phyloP scores from a whole-genome alignment of 129 eudicot genomes.

The Solidago caesia region DNA sequence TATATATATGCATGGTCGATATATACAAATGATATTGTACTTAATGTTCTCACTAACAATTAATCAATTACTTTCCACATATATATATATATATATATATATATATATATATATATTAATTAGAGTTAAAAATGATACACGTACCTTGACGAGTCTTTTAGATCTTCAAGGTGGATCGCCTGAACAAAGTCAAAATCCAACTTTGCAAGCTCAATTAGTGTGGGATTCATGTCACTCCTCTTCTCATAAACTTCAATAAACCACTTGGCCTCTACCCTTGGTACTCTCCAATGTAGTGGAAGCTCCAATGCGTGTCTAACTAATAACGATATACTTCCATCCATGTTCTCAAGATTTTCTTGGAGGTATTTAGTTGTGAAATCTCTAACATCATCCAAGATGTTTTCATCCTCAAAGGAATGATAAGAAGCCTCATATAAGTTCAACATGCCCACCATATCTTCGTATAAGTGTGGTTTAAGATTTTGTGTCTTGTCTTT shows the following conservation, averaged over 20 bases:
- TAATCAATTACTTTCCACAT: too few relatives aligned
- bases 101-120: too few relatives aligned
- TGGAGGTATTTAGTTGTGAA: slow-evolving; percentile 16
- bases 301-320: slow-evolving; percentile 29
- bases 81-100: too few relatives aligned
- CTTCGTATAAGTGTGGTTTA: neutral
- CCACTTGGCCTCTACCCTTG: slow-evolving; percentile 31
- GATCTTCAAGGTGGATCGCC: slow-evolving; percentile 29
- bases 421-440: slow-evolving; percentile 32
- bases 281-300: slow-evolving; percentile 30
- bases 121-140: neutral
- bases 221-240: slow-evolving; percentile 3
- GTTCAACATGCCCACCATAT: slow-evolving; percentile 22
- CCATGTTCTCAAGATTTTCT: slow-evolving; percentile 1
- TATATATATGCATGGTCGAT: too few relatives aligned
- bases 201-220: slow-evolving; percentile 23
- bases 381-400: slow-evolving; percentile 22
- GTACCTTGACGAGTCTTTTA: slow-evolving; percentile 33
- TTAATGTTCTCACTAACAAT: too few relatives aligned
- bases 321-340: slow-evolving; percentile 13
- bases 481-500: neutral
- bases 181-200: slow-evolving; percentile 31
- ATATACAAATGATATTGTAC: too few relatives aligned
- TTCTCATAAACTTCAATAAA: slow-evolving; percentile 19
- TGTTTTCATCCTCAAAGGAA: slow-evolving; percentile 26